Conservation (phyloP, 441 rosid genomes). For the Erodium moschatum region DNA sequence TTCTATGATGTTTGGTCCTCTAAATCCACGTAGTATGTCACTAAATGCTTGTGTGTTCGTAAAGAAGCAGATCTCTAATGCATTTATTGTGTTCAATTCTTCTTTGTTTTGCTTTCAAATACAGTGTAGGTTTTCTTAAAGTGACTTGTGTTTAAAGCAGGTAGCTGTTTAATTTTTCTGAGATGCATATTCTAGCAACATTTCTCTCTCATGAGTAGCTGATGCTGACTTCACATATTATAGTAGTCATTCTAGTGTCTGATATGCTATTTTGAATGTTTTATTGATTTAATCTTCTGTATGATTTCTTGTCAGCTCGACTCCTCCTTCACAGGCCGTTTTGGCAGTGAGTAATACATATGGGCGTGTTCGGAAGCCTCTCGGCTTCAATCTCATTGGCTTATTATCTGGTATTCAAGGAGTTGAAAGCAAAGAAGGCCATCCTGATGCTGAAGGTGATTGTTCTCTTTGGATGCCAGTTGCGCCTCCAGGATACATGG, state of each 20-base stretch:
- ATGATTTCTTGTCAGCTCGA: constrained; percentile 52
- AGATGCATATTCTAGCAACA: neutral
- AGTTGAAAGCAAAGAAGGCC: constrained; percentile 32
- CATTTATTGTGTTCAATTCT: neutral
- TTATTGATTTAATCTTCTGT: constrained; percentile 13
- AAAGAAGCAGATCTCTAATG: neutral
- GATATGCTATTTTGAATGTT: neutral
- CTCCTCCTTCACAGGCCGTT: constrained; percentile 94
- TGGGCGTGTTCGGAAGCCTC: constrained; percentile 94
- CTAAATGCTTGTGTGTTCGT: neutral
- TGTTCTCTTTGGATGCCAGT: constrained; percentile 98
- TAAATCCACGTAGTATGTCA: neutral
- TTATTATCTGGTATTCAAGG: constrained; percentile 57
- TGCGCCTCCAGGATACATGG: constrained; percentile 82
- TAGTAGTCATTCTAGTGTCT: neutral
- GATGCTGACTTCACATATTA: neutral
- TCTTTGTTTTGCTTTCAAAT: neutral
- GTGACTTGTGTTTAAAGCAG: neutral
- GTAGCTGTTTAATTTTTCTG: neutral
- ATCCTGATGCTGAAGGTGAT: constrained; percentile 37
- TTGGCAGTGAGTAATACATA: constrained; percentile 88
- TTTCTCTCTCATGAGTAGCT: neutral
- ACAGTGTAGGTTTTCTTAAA: neutral
- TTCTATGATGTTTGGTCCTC: no score
- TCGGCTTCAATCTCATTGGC: constrained; percentile 68